A percentile compares a stretch with the other conserved stretches of the same genome.
phyloP scores from a whole-genome alignment of 108 stramenopile species.

The Discostella stelligeroides region DNA sequence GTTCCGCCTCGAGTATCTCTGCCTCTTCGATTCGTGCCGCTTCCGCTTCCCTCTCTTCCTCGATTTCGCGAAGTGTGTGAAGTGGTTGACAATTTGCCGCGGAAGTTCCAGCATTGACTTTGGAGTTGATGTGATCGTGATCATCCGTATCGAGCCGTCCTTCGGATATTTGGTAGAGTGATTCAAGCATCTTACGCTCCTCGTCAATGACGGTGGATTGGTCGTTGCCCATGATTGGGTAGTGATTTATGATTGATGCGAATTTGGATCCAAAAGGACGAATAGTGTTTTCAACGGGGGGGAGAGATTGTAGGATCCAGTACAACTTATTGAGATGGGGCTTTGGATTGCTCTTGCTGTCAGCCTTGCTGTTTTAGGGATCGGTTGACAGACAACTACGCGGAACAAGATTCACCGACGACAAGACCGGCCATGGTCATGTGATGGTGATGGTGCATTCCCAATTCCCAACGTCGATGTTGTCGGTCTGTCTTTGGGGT shows the following conservation, averaged over 20 bases:
- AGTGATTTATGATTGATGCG: background rate
- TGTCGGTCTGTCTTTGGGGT: too few species aligned
- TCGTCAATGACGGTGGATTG: conserved; percentile 46
- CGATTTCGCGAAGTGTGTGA: conserved; percentile 54
- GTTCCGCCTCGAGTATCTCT: conserved; percentile 39
- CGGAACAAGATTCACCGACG: too few species aligned
- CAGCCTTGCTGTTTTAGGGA: too few species aligned
- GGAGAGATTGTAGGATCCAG: too few species aligned
- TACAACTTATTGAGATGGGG: too few species aligned
- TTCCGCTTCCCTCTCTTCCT: conserved; percentile 27
- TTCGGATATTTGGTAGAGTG: conserved; percentile 42
- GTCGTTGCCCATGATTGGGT: conserved; percentile 42
- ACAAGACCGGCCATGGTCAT: too few species aligned
- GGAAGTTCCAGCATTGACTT: conserved; percentile 70
- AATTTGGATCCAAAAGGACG: too few species aligned
- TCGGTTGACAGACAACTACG: too few species aligned
- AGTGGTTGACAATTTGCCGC: conserved; percentile 83
- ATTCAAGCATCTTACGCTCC: conserved; percentile 46
- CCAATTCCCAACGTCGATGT: too few species aligned
- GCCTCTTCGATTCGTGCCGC: conserved; percentile 3
- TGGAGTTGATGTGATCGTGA: conserved; percentile 61
- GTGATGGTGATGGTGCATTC: too few species aligned
- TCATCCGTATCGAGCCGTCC: conserved; percentile 47
- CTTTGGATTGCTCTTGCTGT: too few species aligned
- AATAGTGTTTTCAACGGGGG: too few species aligned